A percentile compares a stretch with the other conserved stretches of the same genome.
Evolutionary conservation across 2,329 filamentous ascomycete species (phyloP).

Genomic region (Aureobasidium pullulans): DNA sequence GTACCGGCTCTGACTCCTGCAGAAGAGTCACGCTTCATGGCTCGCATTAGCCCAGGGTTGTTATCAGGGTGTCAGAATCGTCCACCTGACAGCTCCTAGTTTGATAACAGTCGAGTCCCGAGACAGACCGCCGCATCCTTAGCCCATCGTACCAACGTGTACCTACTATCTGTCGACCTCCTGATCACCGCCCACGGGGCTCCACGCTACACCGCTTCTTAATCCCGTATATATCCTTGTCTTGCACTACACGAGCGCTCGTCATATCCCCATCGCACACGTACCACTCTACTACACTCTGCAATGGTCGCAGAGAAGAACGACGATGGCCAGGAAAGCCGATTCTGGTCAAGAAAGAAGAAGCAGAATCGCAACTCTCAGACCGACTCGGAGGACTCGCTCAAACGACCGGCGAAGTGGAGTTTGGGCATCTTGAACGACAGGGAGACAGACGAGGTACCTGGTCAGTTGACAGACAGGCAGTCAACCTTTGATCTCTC

Average conservation of each 20-base stretch:
- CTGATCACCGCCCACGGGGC: not conserved
- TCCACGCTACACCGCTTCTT: not conserved
- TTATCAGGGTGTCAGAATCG: constrained; percentile 8
- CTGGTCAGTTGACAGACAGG: constrained; percentile 48
- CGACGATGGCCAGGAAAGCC: not conserved
- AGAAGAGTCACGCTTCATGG: constrained; percentile 3
- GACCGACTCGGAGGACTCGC: constrained; percentile 14
- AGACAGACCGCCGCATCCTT: constrained; percentile 8
- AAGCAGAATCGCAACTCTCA: constrained; percentile 44
- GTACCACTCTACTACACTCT: not conserved
- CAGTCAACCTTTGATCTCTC: not conserved
- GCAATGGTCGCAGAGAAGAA: constrained; percentile 9
- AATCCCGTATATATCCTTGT: not conserved
- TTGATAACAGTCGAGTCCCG: constrained; percentile 4
- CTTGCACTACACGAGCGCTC: not conserved
- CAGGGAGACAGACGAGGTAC: constrained; percentile 73
- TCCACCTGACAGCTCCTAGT: constrained; percentile 7
- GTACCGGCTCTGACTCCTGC: not conserved
- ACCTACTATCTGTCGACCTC: not conserved
- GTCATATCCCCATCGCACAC: not conserved
- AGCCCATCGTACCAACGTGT: not conserved
- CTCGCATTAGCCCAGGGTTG: not conserved
- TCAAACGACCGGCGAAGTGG: constrained; percentile 33
- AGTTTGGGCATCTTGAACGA: constrained; percentile 79
- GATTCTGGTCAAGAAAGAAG: constrained; percentile 33